phyloP scores from a whole-genome alignment of 768 basidiomycete genomes.

The Cystobasidiopsis lactophilus region DNA sequence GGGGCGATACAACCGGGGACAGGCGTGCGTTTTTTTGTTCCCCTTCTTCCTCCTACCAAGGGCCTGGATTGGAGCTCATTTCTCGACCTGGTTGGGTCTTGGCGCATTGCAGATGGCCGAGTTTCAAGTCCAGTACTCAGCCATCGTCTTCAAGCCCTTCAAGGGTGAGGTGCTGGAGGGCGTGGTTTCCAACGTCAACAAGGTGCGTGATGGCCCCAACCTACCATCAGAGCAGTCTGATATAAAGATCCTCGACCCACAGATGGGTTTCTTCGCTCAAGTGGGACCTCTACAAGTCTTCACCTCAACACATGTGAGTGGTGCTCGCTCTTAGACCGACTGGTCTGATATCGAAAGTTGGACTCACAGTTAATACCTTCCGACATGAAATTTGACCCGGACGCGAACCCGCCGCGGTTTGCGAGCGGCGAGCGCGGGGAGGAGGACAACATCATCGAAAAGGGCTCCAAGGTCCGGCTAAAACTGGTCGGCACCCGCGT shows the following conservation, averaged over 20 bases:
- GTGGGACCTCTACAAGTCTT: conserved; percentile 87
- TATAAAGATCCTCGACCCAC: not conserved
- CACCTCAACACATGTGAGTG: conserved; percentile 72
- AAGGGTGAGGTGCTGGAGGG: conserved; percentile 97
- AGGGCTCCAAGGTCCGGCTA: conserved; percentile 71
- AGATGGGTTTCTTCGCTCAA: conserved; percentile 99
- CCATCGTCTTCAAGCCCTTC: conserved; percentile 99
- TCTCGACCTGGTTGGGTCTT: no score
- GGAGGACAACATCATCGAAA: conserved; percentile 54
- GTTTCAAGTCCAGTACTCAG: conserved; percentile 79
- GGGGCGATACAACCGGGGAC: conserved; percentile 14
- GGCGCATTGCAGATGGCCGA: conserved; percentile 87
- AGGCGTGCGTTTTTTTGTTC: conserved; percentile 3
- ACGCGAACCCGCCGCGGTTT: conserved; percentile 89
- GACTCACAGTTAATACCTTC: conserved; percentile 58
- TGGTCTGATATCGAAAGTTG: conserved; percentile 17
- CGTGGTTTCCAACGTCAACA: conserved; percentile 81
- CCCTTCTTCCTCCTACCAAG: not conserved
- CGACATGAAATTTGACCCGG: conserved; percentile 85
- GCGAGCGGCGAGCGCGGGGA: conserved; percentile 19
- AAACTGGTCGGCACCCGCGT: conserved; percentile 97
- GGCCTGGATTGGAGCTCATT: no score
- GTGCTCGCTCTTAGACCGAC: not conserved
- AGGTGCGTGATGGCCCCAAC: conserved; percentile 34
- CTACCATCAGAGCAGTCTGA: not conserved